Conservation (phyloP, 164 flowering plant species). For the Akebia trifoliata region DNA sequence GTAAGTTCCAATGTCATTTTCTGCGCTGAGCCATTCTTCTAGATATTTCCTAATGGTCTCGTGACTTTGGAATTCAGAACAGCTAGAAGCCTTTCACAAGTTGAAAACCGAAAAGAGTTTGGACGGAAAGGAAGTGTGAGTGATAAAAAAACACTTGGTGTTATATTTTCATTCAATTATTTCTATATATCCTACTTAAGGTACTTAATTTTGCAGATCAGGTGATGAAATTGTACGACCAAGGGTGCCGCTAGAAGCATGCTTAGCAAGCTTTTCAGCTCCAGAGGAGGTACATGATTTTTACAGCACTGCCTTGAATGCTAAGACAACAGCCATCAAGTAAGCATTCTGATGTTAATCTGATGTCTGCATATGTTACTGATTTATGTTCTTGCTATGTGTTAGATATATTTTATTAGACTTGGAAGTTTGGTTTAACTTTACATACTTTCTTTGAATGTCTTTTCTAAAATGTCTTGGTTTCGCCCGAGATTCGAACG, state of each 20-base stretch:
- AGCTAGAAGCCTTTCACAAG: conserved; percentile 62
- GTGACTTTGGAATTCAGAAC: conserved; percentile 45
- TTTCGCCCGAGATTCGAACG: no score
- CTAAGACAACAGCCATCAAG: conserved; percentile 89
- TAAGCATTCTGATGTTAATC: conserved; percentile 26
- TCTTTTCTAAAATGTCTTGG: no score
- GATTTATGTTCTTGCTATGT: neutral
- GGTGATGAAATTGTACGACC: conserved; percentile 79
- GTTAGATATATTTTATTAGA: no score
- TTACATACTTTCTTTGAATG: no score
- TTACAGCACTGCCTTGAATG: conserved; percentile 82
- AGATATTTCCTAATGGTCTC: conserved; percentile 12
- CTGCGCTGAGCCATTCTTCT: neutral
- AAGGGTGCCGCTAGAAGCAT: conserved; percentile 85
- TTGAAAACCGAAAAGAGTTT: conserved; percentile 53
- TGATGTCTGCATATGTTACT: neutral
- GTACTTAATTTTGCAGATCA: conserved; percentile 26
- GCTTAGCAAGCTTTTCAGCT: conserved; percentile 71
- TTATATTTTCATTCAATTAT: conserved; percentile 5
- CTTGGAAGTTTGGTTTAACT: no score
- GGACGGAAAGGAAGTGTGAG: conserved; percentile 83
- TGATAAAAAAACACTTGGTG: conserved; percentile 12
- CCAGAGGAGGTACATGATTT: conserved; percentile 93
- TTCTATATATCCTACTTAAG: neutral
- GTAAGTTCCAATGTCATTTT: conserved; percentile 25